phyloP scores from a whole-genome alignment of 495 filamentous ascomycete genomes.

The Ramalina peruviana region DNA sequence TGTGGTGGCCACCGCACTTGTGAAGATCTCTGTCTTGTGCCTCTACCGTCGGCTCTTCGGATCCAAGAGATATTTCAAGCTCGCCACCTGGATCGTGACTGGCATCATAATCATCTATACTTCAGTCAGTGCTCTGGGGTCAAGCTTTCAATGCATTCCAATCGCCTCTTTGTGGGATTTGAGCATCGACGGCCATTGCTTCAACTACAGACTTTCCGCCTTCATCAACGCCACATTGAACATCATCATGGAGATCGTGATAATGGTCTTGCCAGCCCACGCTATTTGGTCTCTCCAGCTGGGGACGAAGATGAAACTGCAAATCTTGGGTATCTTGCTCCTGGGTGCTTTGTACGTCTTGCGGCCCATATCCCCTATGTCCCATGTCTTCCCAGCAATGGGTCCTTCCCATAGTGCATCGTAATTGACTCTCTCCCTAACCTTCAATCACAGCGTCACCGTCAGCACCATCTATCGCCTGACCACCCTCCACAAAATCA shows the following conservation, averaged over 20 bases:
- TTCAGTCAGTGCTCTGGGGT: conserved; percentile 18
- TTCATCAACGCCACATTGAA: conserved; percentile 8
- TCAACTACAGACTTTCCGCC: conserved; percentile 5
- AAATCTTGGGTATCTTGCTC: conserved; percentile 5
- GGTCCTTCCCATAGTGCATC: background rate
- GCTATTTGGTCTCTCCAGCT: conserved; percentile 8
- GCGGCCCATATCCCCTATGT: background rate
- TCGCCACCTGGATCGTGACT: conserved; percentile 16
- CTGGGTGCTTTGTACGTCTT: conserved; percentile 6
- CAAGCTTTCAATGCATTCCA: conserved; percentile 27
- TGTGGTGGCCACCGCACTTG: conserved; percentile 21
- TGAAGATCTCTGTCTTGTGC: conserved; percentile 28
- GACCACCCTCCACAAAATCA: background rate
- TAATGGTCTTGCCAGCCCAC: conserved; percentile 6
- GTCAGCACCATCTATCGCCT: conserved; percentile 2
- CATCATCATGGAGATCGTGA: conserved; percentile 5
- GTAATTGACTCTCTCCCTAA: no score
- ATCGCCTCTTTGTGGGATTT: conserved; percentile 14
- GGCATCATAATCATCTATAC: conserved; percentile 19
- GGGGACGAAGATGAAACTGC: background rate
- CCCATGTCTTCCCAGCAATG: no score
- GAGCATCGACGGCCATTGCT: conserved; percentile 1
- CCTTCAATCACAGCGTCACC: background rate
- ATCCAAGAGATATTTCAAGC: conserved; percentile 8
- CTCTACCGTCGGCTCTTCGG: conserved; percentile 28